phyloP scores from a whole-genome alignment of 2,329 filamentous ascomycete species.

The Parascedosporium putredinis region DNA sequence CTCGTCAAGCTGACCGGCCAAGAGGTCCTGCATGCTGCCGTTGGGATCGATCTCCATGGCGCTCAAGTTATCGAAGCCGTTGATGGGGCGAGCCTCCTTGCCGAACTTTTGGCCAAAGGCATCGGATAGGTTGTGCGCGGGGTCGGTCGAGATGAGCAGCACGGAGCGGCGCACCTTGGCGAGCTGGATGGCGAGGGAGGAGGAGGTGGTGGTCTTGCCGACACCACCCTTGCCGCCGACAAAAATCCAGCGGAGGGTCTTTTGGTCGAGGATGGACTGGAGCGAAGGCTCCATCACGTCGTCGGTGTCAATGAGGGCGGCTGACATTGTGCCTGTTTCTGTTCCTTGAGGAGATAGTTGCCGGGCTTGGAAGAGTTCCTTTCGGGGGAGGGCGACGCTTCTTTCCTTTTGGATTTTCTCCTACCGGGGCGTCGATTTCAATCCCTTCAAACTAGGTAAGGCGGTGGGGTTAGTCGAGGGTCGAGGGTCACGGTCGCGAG shows the following conservation, averaged over 20 bases:
- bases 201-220: conserved; percentile 98
- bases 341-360: neutral
- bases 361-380: neutral
- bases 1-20: conserved; percentile 67
- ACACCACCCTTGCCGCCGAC: conserved; percentile 97
- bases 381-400: neutral
- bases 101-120: conserved; percentile 99
- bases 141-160: conserved; percentile 95
- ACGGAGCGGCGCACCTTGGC: conserved; percentile 91
- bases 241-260: conserved; percentile 95
- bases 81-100: conserved; percentile 88
- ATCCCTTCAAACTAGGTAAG: too few relatives aligned
- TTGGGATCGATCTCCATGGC: conserved; percentile 99
- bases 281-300: conserved; percentile 84
- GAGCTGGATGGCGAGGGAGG: conserved; percentile 95
- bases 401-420: too few relatives aligned
- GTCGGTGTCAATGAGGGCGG: conserved; percentile 36
- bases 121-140: conserved; percentile 94
- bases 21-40: conserved; percentile 89
- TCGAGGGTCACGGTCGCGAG: neutral
- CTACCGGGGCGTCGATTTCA: too few relatives aligned
- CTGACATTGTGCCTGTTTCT: conserved; percentile 23
- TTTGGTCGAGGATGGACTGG: conserved; percentile 90
- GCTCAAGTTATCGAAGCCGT: conserved; percentile 86
- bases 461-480: neutral